phyloP scores from a whole-genome alignment of 2,329 filamentous ascomycete species.

The Beauveria varroae region DNA sequence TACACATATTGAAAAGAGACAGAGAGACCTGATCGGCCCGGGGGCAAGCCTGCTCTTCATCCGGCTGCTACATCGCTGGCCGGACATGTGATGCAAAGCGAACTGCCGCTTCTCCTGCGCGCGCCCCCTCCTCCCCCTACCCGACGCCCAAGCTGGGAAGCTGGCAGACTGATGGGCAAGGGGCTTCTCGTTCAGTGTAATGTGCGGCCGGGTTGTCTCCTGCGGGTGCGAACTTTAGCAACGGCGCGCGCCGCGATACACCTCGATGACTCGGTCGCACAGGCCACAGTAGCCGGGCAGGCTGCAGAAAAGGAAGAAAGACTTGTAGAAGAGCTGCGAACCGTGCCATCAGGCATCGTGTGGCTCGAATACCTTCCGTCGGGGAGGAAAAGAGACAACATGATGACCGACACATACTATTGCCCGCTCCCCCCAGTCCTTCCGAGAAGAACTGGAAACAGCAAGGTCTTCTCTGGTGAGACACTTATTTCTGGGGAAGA shows the following conservation, averaged over 20 bases:
- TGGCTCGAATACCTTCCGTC: background rate
- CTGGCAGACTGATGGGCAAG: background rate
- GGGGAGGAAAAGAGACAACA: background rate
- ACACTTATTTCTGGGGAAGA: constrained; percentile 1
- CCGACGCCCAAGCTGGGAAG: background rate
- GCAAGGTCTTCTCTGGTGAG: background rate
- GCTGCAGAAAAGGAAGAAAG: background rate
- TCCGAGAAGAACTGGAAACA: background rate
- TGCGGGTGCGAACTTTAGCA: background rate
- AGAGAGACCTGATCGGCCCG: background rate
- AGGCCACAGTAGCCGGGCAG: background rate
- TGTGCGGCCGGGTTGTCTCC: background rate
- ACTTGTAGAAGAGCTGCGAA: background rate
- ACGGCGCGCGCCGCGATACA: background rate
- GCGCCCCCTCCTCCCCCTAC: background rate
- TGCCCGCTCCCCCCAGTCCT: background rate
- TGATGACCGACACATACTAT: background rate
- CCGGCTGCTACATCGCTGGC: background rate
- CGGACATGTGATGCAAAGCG: background rate
- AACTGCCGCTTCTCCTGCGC: background rate
- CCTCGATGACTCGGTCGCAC: constrained; percentile 4
- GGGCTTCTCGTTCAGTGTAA: background rate
- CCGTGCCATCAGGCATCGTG: too few species aligned
- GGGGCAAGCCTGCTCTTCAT: background rate
- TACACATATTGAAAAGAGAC: background rate